Base-by-base conservation (phyloP, 148 eudicot genomes). In the Rheum nobile region DNA sequence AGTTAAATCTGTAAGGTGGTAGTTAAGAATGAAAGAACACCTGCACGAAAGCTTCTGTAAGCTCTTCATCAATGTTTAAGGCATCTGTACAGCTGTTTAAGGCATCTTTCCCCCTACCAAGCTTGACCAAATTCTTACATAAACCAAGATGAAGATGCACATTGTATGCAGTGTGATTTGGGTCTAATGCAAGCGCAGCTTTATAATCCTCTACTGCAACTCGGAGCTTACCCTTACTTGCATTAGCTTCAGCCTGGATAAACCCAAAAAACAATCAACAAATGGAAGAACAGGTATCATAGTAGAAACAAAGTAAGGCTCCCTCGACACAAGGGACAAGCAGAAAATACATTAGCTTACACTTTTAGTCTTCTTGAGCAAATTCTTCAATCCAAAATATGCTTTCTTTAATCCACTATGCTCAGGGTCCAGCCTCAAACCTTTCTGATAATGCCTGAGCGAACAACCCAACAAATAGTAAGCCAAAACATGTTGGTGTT, bases 101-200 rank as follows among this genome's bases (percentile, higher is more conserved):
- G 57, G 98, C 98, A 76, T 94, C 97, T 43, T 89, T 91, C 75
- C 97, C 97, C 79, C 96, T 85, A 69, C 98, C 93, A 75, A 94
- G 90, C 81, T 83, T 85, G 71, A 93, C 97, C 84, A 86, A 84
- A 69, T 89, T 88, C 77, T 93, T 93, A 80, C 98, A 91, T 73
- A 94, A 82, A 65, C 97, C 98, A 80, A 94, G 87, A 80, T 94
- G 90, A 77, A 94, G 95, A 79, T 94, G 86, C 76, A 94, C 87
- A 81, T 94, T 94, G 57, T 91, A 79, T 77, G 93, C 95, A 63
- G 83, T 69, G 80, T 94, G 98, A 78, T 80, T 78, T 46, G 97
- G 97, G 75, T 94, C 98, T 75, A 94, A 72, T n/a, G 88, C 88
- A 76, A 94, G 86, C 63, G 96, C 98, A 47, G 89, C 89, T 81